Evolutionary conservation across 2,329 filamentous ascomycete species (phyloP).

Genomic region (Diaporthe citrichinensis): DNA sequence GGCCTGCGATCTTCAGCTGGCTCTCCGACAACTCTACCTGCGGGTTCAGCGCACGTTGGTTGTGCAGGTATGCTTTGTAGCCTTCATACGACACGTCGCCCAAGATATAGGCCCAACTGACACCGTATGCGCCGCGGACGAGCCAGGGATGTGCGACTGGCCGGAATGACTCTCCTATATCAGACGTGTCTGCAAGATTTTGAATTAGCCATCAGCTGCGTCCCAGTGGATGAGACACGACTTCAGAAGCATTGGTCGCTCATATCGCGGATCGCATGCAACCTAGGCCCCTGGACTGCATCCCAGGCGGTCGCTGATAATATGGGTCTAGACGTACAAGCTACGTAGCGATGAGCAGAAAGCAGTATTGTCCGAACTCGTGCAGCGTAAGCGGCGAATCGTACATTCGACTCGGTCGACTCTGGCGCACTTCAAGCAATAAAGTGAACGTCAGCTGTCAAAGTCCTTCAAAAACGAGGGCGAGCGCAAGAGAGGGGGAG

Average conservation of each 20-base stretch:
- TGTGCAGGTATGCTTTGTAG: conserved; percentile 93
- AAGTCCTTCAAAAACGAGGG: not conserved
- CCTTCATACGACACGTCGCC: conserved; percentile 95
- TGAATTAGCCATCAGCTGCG: not conserved
- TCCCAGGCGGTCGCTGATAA: not conserved
- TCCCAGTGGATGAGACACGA: not conserved
- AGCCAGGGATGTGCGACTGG: conserved; percentile 90
- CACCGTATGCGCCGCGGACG: conserved; percentile 85
- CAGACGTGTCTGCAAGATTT: conserved; percentile 71
- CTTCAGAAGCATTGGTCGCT: not conserved
- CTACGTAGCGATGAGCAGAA: conserved; percentile 94
- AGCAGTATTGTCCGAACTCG: conserved; percentile 89
- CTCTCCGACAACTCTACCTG: conserved; percentile 67
- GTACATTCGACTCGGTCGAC: conserved; percentile 86
- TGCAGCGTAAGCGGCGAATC: conserved; percentile 93
- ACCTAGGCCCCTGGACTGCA: not conserved
- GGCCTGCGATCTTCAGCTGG: conserved; percentile 64
- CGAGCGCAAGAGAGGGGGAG: not conserved
- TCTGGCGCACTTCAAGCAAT: conserved; percentile 75
- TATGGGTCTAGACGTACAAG: conserved; percentile 67
- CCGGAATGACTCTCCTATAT: conserved; percentile 96
- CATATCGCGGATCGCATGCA: not conserved
- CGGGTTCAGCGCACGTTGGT: conserved; percentile 82
- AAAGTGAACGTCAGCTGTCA: not conserved
- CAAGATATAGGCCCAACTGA: conserved; percentile 93